Evolutionary conservation across 441 rosid species (phyloP), one percentile per base, ranked within the genome.

Genomic region (Gossypium davidsonii): DNA sequence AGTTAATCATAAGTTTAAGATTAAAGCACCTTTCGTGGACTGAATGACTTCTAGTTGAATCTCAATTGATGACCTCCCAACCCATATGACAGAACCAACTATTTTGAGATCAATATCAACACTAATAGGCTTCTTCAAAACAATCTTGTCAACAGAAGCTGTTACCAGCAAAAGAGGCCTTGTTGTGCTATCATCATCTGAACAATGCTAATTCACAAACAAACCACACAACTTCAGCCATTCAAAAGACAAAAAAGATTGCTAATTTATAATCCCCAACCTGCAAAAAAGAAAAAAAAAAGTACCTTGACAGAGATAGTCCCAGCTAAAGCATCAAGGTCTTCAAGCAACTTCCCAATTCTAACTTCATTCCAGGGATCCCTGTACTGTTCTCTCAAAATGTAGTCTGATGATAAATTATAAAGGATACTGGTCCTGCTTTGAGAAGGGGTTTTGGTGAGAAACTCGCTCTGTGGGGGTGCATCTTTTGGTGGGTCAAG

Each of bases 291-390:
- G 8, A 0, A 62, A 8, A 2, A 10, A 23, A 58, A 58, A 0
- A 12, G 52, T 80, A 92, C 98, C 97, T 89, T 91, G 44, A 86
- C 86, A 26, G 98, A 86, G 77, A 93, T 84, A 42, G 98, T 87
- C 62, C 98, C 95, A 68, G 97, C 98, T 60, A 93, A 89, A 78
- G 97, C 97, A 77, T 93, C 97, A 76, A 93, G 98, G 80, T 92
- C 98, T 74, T 92, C 97, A 77, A 92, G 85, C 83, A 93, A 77
- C 76, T 91, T 93, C 74, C 95, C 97, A 65, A 86, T 86, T 65
- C 97, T 84, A 78, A 93, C 79, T 83, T 88, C 90, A 63, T 91
- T 85, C 97, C 96, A 91, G 3, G 97, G 98, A 39, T 93, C 89
- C 82, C 92, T 84, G 49, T 92, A 92, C 82, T 92, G 98, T 80